Base-by-base conservation (phyloP, 2,329 filamentous ascomycete species). In the Penicillium sp. region DNA sequence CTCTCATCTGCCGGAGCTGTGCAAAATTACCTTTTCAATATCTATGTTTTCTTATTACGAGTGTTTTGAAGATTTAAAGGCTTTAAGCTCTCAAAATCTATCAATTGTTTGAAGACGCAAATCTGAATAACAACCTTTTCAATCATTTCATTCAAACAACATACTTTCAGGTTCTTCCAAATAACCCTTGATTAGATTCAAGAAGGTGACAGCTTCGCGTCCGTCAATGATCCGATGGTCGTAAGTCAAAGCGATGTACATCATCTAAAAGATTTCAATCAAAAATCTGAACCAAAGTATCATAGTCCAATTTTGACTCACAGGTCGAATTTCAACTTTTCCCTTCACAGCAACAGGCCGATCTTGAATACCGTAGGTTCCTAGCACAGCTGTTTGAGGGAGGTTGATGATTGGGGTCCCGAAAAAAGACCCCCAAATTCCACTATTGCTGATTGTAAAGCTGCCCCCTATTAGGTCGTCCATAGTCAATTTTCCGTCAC, bases 391-490 rank as follows among this genome's bases (percentile, higher is more conserved):
- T 49, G 88, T 91, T 70, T 96, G 91, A 7, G 91, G 91, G 37
- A 95, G 81, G 77, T 97, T 97, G 80, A 97, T 97, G 70, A 97
- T 97, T 6, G 92, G 92, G 0, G 92, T 97, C 41, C 92, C 92
- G 87, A 95, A 93, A 49, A 96, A 80, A 7, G 91, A 96, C 52
- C 92, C 92, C 68, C 97, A 97, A 36, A 97, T 91, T 58, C 92
- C 92, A 48, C 92, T 84, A 72, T 96, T 96, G 80, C 88, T 92
- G 78, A 96, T 96, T 54, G 92, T 96, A 75, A 96, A 97, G 24
- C 91, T 96, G 55, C 92, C 92, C 51, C 92, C 92, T 51, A 92
- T 92, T 90, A 97, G 95, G 71, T 97, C 92, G 77, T 96, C 91
- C 64, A 97, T 96, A 2, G 92, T 96, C 56, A 97, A 83, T 78